Evolutionary conservation across 805 yeast genomes (phyloP).

Genomic region (Metschnikowia sp.): DNA sequence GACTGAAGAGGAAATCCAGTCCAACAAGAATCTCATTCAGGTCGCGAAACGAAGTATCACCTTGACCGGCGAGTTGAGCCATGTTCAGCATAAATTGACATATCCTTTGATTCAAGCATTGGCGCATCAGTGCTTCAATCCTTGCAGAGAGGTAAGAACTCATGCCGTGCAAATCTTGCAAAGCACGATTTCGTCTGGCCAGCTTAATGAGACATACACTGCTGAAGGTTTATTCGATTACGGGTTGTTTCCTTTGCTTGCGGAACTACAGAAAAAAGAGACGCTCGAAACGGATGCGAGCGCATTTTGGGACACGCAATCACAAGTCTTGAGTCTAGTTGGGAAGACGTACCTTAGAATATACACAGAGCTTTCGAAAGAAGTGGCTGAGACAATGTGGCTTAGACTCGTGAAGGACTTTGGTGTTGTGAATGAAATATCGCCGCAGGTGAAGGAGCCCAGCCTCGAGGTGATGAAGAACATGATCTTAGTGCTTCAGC

Average conservation of each 20-base stretch:
- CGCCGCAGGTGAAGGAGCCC: conserved; percentile 28
- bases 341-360: conserved; percentile 48
- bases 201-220: conserved; percentile 36
- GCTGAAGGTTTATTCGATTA: conserved; percentile 62
- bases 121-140: conserved; percentile 86
- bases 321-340: conserved; percentile 61
- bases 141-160: conserved; percentile 71
- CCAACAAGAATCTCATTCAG: conserved; percentile 45
- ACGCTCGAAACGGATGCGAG: conserved; percentile 51
- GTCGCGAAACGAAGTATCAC: conserved; percentile 60
- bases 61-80: conserved; percentile 52
- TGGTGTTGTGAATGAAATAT: conserved; percentile 23
- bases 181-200: conserved; percentile 42
- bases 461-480: conserved; percentile 39
- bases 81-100: conserved; percentile 35
- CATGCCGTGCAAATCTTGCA: conserved; percentile 65
- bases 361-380: conserved; percentile 20
- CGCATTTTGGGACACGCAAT: conserved; percentile 65
- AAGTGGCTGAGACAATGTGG: conserved; percentile 31
- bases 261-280: conserved; percentile 65
- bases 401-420: conserved; percentile 33
- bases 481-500: conserved; percentile 38
- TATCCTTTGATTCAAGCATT: conserved; percentile 75
- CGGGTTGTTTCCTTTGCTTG: conserved; percentile 71
- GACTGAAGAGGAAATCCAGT: conserved; percentile 43